Conservation (phyloP, 2,329 filamentous ascomycete species). For the Conoideocrella luteorostrata region DNA sequence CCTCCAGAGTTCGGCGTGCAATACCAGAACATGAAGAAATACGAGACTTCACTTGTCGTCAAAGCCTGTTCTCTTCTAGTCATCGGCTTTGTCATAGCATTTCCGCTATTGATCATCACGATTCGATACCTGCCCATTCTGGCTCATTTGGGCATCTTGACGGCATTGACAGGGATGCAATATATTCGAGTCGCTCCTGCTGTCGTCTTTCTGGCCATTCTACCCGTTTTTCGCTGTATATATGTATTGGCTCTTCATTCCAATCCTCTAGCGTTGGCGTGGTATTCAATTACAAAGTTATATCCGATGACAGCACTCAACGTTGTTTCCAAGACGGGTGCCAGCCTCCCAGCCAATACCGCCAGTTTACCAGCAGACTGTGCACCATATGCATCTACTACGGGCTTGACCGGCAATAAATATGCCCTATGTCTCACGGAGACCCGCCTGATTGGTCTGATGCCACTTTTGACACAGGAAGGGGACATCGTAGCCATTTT, state of each 20-base stretch:
- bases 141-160: constrained; percentile 1
- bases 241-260: constrained; percentile 4
- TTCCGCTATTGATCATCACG: not conserved
- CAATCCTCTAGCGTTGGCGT: not conserved
- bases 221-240: constrained; percentile 8
- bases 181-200: not conserved
- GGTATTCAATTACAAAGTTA: not conserved
- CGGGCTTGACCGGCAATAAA: constrained; percentile 3
- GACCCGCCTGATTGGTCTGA: constrained; percentile 5
- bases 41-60: constrained; percentile 2
- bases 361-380: constrained; percentile 6
- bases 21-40: constrained; percentile 8
- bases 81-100: not conserved
- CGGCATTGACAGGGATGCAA: not conserved
- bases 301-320: constrained; percentile 2
- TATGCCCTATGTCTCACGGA: constrained; percentile 7
- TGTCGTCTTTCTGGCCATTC: constrained; percentile 1
- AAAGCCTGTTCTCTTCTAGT: not conserved
- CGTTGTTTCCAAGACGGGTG: constrained; percentile 3
- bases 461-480: constrained; percentile 6
- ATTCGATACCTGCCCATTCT: constrained; percentile 7
- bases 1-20: constrained; percentile 6
- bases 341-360: not conserved
- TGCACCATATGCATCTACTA: constrained; percentile 1
- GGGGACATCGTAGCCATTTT: constrained; percentile 10